phyloP scores from a whole-genome alignment of 2,329 filamentous ascomycete genomes.

The Botryosphaeria dothidea region DNA sequence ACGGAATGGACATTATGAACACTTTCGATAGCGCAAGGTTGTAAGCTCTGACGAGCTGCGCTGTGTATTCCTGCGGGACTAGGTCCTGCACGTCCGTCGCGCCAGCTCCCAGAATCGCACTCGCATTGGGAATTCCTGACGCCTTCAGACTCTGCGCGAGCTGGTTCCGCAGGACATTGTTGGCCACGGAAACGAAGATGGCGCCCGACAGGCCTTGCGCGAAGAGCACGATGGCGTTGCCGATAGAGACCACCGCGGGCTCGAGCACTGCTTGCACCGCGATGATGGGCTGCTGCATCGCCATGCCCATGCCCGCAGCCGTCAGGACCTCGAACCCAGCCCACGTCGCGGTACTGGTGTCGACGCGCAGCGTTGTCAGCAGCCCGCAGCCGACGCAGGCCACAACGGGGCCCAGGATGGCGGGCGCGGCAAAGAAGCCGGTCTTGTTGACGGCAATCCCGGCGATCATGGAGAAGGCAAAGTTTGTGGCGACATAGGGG shows the following conservation, averaged over 20 bases:
- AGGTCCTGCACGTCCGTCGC: too few relatives aligned
- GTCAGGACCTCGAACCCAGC: constrained; percentile 31
- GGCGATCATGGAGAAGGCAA: neutral
- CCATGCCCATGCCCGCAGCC: constrained; percentile 25
- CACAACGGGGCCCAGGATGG: constrained; percentile 42
- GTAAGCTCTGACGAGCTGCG: too few relatives aligned
- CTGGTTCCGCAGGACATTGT: constrained; percentile 36
- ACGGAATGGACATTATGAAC: too few relatives aligned
- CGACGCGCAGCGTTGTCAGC: constrained; percentile 25
- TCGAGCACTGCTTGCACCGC: constrained; percentile 36
- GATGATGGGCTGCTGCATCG: constrained; percentile 23
- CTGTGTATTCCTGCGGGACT: too few relatives aligned
- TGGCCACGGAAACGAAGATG: constrained; percentile 40
- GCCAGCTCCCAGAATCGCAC: too few relatives aligned
- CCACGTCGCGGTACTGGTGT: constrained; percentile 25
- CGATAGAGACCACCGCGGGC: constrained; percentile 44
- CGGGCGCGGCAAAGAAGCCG: constrained; percentile 52
- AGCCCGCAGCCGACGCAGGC: constrained; percentile 38
- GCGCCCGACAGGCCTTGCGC: constrained; percentile 40
- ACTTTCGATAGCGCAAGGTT: too few relatives aligned
- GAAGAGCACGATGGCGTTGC: constrained; percentile 49
- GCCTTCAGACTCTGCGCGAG: too few relatives aligned
- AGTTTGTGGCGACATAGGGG: constrained; percentile 36
- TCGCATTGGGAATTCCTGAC: too few relatives aligned
- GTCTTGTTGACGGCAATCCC: constrained; percentile 21